Percentiles rank a stretch among this genome's conserved stretches.
Evolutionary conservation across 108 stramenopile genomes (phyloP).

Genomic region (Pseudonitzschia multistriata): DNA sequence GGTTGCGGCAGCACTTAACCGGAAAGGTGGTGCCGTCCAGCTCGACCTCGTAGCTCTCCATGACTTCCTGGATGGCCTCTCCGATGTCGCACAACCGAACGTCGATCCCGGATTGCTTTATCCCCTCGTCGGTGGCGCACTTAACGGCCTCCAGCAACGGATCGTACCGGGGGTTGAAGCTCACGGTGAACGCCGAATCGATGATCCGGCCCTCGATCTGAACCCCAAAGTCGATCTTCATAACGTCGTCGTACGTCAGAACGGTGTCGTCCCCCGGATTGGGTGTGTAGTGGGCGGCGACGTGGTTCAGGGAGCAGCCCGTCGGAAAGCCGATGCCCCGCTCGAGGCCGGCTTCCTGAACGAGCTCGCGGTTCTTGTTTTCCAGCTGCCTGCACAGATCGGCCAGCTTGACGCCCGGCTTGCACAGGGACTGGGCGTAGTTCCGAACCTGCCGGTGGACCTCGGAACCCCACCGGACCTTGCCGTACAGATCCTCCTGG

Average conservation of each 20-base stretch:
- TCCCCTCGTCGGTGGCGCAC: conserved; percentile 94
- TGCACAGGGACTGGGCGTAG: conserved; percentile 92
- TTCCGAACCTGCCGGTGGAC: conserved; percentile 96
- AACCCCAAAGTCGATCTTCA: conserved; percentile 98
- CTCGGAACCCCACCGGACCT: conserved; percentile 89
- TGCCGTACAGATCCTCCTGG: conserved; percentile 79
- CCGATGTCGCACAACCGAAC: conserved; percentile 96
- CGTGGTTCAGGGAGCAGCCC: conserved; percentile 96
- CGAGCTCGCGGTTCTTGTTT: conserved; percentile 90
- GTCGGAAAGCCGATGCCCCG: conserved; percentile 98
- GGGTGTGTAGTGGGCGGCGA: conserved; percentile 99
- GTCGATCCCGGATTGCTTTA: conserved; percentile 93
- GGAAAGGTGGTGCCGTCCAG: conserved; percentile 91
- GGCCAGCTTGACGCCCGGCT: conserved; percentile 93
- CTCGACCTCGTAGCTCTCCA: conserved; percentile 98
- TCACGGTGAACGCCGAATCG: conserved; percentile 98
- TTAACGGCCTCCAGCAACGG: conserved; percentile 88
- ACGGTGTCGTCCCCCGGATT: conserved; percentile 95
- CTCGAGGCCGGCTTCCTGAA: conserved; percentile 84
- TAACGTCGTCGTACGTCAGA: conserved; percentile 88
- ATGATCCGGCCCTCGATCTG: conserved; percentile 99
- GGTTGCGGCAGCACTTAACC: conserved; percentile 93
- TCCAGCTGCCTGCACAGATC: conserved; percentile 96
- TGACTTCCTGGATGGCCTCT: conserved; percentile 94
- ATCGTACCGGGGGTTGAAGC: conserved; percentile 94